Base-by-base conservation (phyloP, 2,329 filamentous ascomycete species). In the Alternaria brassicicola region DNA sequence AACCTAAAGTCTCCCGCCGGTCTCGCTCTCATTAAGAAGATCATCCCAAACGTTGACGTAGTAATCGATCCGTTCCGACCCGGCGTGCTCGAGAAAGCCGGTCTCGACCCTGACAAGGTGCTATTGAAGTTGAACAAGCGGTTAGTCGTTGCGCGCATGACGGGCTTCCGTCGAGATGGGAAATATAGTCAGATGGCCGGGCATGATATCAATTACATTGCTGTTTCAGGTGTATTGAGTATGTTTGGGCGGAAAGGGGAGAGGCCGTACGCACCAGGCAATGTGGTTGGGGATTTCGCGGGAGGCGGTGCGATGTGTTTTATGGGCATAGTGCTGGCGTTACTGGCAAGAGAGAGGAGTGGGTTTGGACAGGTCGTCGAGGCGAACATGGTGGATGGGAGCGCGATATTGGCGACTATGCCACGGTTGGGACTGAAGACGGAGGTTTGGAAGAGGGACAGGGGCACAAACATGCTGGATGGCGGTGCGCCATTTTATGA, bases 171-270 rank as follows among this genome's bases (percentile, higher is more conserved):
- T 12, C 84, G 93, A 36, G 92, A 96, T 78, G 94, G 93, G 0
- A 89, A 87, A 69, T 98, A 97, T 78, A 86, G 85, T 46, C 80
- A 85, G 70, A 97, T 97, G 93, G 93, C 93, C 0, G 93, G 93
- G 6, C 93, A 97, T 74, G 93, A 97, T 75, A 97, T 97, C 76
- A 97, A 98, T 74, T 98, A 98, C 78, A 89, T 98, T 39, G 92
- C 93, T 47, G 91, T 97, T 0, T 90, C 89, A 0, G 94, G 94
- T 0, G 89, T 90, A 1, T 79, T 98, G 26, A 84, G 85, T 0
- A 82, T 97, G 78, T 85, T 98, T 3, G 94, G 94, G 1, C 82
- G 90, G 0, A 80, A 81, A 26, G 84, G 83, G 15, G 85, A 89
- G 71, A 88, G 86, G 64, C 94, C 94, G 1, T 88, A 89, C 61